phyloP scores from a whole-genome alignment of 257 asterid genomes.

The Penstemon eatonii region DNA sequence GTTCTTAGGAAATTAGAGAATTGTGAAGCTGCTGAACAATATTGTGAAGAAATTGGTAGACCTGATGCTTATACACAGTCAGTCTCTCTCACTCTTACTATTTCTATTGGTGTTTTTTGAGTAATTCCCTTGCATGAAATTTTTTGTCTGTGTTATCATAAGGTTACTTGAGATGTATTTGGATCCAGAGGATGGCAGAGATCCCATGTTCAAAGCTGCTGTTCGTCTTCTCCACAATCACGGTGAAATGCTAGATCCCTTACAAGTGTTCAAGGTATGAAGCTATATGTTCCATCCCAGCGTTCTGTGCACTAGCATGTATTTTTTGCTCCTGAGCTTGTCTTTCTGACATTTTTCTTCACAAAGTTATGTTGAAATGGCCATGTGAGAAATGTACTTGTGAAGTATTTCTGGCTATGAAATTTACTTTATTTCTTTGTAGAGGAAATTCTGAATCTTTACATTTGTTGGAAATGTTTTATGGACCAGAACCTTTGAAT shows the following conservation, averaged over 20 bases:
- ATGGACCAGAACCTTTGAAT: background rate
- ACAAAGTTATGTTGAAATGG: background rate
- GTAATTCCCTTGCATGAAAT: constrained; percentile 23
- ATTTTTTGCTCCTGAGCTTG: constrained; percentile 14
- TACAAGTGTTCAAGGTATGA: constrained; percentile 84
- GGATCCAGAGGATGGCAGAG: constrained; percentile 89
- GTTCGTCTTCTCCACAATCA: constrained; percentile 91
- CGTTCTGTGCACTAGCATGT: constrained; percentile 9
- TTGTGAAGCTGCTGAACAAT: constrained; percentile 93
- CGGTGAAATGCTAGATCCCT: constrained; percentile 86
- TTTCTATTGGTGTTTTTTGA: constrained; percentile 25
- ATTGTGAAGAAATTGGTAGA: constrained; percentile 97
- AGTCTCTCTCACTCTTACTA: constrained; percentile 37
- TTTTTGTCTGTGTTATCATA: constrained; percentile 26
- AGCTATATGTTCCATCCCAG: background rate
- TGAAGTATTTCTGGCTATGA: too few relatives aligned
- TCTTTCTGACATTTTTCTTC: constrained; percentile 1
- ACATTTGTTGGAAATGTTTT: background rate
- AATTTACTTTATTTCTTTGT: background rate
- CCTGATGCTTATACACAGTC: constrained; percentile 96
- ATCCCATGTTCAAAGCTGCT: constrained; percentile 91
- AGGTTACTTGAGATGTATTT: constrained; percentile 96
- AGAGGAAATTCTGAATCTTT: background rate
- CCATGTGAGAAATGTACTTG: background rate
- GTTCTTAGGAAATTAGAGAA: constrained; percentile 81